Conservation (phyloP, 768 basidiomycete genomes). For the Rhodotorula toruloides region DNA sequence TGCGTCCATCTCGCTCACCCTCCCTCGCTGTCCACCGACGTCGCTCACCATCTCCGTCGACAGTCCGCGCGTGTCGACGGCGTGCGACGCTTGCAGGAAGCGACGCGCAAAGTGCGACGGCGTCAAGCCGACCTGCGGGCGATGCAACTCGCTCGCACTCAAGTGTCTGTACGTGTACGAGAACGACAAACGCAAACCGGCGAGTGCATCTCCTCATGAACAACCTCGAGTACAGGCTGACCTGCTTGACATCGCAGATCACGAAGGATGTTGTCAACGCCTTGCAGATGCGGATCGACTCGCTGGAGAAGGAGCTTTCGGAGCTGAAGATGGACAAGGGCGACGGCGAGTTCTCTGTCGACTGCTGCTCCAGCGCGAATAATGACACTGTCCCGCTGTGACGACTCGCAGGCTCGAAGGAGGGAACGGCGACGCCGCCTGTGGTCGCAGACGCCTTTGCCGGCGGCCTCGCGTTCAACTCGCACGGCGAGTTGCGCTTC, state of each 20-base stretch:
- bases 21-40: background rate
- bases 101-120: conserved; percentile 7
- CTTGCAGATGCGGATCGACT: background rate
- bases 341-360: no score
- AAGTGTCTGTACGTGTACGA: conserved; percentile 4
- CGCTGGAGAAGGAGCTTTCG: conserved; percentile 3
- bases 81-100: background rate
- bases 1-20: background rate
- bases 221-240: no score
- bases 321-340: background rate
- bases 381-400: no score
- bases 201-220: no score
- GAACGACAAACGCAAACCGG: background rate
- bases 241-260: background rate
- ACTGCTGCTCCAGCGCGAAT: no score
- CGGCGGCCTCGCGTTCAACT: conserved; percentile 13
- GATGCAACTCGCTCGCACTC: background rate
- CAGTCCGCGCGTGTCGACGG: background rate
- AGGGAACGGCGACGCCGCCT: background rate
- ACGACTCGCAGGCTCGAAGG: no score
- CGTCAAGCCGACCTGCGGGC: background rate
- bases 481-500: conserved; percentile 13
- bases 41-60: background rate
- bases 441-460: background rate
- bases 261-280: background rate